Evolutionary conservation across 495 filamentous ascomycete genomes (phyloP), one percentile per base, ranked within the genome.

Genomic region (Chlorociboria aeruginascens): DNA sequence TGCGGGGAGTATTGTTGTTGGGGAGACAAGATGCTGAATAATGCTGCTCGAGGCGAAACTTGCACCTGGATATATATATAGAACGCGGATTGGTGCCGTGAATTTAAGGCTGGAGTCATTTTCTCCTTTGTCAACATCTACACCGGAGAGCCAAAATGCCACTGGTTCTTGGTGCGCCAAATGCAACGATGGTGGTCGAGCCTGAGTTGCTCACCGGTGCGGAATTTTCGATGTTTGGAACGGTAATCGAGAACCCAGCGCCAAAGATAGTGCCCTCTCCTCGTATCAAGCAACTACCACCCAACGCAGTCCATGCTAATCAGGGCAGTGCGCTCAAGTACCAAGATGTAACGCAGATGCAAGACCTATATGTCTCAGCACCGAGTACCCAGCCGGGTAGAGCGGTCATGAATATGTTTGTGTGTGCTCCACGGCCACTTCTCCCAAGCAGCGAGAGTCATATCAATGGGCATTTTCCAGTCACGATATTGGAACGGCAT

Each of bases 251-350:
- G 57, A 86, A 86, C 50, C 85, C 85, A 20, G 68, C 69, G 29
- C 73, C 78, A 28, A 60, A 66, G 38, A 52, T 75, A 37, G 70
- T 69, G 42, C 66, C 71, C 32, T 68, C 71, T 25, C 53, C 69
- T 40, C 51, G 59, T 7, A 50, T 64, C 8, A 42, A 42, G 11
- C 46, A 33, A 35, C 51, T 63, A 49, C 60, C 70, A 57, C 45
- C 66, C 62, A 58, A 72, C 65, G 63, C 64, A 52, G 52, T 71
- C 6, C 56, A 59, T 9, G 72, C 86, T 53, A 97, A 97, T 70
- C 92, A 98, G 69, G 80, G 81, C 55, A 82, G 82, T 37, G 90
- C 92, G 6, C 72, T 87, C 56, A 95, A 94, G 67, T 90, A 86
- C 69, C 74, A 77, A 49, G 75, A 84, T 57, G 77, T 95, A 44